Conservation (phyloP, 257 asterid species). For the Solanum etuberosum region DNA sequence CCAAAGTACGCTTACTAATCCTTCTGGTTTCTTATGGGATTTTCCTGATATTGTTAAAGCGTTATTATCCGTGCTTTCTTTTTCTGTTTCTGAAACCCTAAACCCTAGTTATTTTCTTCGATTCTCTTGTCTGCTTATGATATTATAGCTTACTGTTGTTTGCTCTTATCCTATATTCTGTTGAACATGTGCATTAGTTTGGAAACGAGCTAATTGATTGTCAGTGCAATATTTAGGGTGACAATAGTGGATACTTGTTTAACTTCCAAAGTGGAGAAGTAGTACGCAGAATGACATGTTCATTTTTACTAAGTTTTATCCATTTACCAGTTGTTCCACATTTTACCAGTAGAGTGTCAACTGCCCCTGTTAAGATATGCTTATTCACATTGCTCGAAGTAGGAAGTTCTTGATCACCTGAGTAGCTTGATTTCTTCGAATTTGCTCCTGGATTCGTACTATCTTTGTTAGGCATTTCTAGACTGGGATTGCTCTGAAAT, state of each 20-base stretch:
- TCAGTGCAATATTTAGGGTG: background rate
- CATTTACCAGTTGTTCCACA: background rate
- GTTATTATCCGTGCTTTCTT: background rate
- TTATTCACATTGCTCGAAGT: background rate
- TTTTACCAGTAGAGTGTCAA: background rate
- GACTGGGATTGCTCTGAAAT: background rate
- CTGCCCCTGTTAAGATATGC: background rate
- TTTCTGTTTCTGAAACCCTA: background rate
- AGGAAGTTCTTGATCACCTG: background rate
- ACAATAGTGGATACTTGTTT: background rate
- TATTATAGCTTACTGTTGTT: background rate
- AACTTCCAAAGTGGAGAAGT: background rate
- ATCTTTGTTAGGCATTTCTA: background rate
- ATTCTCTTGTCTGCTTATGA: background rate
- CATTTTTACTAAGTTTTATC: background rate
- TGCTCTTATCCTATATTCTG: background rate
- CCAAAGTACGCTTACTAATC: constrained; percentile 17
- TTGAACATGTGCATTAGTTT: background rate
- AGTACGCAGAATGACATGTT: background rate
- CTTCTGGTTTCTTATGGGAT: background rate
- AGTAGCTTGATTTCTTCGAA: background rate
- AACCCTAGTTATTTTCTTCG: background rate
- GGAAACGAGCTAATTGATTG: background rate
- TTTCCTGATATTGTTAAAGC: background rate
- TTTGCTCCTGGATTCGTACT: background rate